These are phyloP conservation scores for Myriosclerotinia scirpicola DNA, from an alignment of 2,329 filamentous ascomycete genomes.

Conservation along the genomic window DNA sequence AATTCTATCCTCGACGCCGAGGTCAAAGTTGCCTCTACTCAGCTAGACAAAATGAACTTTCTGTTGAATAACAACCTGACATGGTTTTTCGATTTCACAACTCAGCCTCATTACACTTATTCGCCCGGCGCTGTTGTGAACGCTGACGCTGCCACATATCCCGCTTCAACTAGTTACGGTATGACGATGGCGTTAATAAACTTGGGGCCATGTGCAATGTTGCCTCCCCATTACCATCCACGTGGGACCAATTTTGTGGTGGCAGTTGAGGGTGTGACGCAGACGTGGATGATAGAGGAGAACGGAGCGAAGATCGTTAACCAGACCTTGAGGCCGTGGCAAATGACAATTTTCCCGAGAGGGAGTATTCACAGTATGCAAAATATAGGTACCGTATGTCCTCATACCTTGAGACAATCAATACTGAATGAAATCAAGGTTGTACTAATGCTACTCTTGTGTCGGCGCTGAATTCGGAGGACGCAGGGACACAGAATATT, in stretches of 20 bases:
- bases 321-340: conserved; percentile 45
- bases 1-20: conserved; percentile 45
- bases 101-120: conserved; percentile 45
- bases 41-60: conserved; percentile 47
- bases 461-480: conserved; percentile 50
- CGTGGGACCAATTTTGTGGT: conserved; percentile 52
- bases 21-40: conserved; percentile 46
- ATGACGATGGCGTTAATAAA: conserved; percentile 50
- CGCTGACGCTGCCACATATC: conserved; percentile 53
- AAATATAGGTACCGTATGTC: conserved; percentile 45
- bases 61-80: conserved; percentile 44
- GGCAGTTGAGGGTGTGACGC: conserved; percentile 49
- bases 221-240: conserved; percentile 52
- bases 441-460: conserved; percentile 52
- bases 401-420: neutral
- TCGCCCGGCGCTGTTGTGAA: conserved; percentile 51
- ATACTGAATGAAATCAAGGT: conserved; percentile 37
- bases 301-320: conserved; percentile 49
- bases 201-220: conserved; percentile 53
- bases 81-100: conserved; percentile 52
- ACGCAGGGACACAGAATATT: conserved; percentile 51
- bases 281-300: conserved; percentile 53
- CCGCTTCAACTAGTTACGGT: conserved; percentile 48
- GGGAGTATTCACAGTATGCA: conserved; percentile 52
- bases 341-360: conserved; percentile 52